Conservation (phyloP, 257 asterid genomes). For the Forsythia suspensa region DNA sequence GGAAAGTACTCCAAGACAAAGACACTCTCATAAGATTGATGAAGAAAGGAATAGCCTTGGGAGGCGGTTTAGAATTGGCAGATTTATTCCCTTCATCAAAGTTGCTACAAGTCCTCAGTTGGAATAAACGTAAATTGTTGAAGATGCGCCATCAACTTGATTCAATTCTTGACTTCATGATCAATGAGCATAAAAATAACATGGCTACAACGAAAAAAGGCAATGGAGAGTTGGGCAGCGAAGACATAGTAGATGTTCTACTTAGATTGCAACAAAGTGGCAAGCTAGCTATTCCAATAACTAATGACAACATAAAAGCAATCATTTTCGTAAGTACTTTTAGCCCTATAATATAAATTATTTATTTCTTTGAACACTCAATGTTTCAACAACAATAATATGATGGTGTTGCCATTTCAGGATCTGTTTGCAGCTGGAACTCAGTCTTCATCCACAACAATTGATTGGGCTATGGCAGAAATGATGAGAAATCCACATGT, state of each 20-base stretch:
- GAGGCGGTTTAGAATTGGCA: constrained; percentile 7
- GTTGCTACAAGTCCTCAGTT: not conserved
- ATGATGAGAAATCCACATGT: too few species aligned
- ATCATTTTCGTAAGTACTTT: too few species aligned
- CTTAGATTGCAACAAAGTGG: constrained; percentile 9
- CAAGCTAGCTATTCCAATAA: not conserved
- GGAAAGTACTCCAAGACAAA: not conserved
- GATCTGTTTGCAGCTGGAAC: too few species aligned
- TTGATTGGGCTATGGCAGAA: too few species aligned
- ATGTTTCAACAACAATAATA: too few species aligned
- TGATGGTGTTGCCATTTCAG: too few species aligned
- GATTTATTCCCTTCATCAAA: constrained; percentile 16
- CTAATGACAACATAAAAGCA: too few species aligned
- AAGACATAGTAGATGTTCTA: constrained; percentile 18
- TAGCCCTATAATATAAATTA: too few species aligned
- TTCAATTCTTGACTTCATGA: constrained; percentile 1
- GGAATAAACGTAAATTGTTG: constrained; percentile 1
- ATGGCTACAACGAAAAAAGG: not conserved
- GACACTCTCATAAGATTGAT: not conserved
- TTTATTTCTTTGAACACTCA: too few species aligned
- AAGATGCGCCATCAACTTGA: constrained; percentile 6
- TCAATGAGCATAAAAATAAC: constrained; percentile 16
- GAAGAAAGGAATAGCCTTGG: not conserved
- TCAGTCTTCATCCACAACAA: too few species aligned
- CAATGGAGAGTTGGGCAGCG: constrained; percentile 2